Percentiles rank a stretch among this genome's conserved stretches.
Conservation (phyloP, 768 basidiomycete species). For the Trametes cingulata region DNA sequence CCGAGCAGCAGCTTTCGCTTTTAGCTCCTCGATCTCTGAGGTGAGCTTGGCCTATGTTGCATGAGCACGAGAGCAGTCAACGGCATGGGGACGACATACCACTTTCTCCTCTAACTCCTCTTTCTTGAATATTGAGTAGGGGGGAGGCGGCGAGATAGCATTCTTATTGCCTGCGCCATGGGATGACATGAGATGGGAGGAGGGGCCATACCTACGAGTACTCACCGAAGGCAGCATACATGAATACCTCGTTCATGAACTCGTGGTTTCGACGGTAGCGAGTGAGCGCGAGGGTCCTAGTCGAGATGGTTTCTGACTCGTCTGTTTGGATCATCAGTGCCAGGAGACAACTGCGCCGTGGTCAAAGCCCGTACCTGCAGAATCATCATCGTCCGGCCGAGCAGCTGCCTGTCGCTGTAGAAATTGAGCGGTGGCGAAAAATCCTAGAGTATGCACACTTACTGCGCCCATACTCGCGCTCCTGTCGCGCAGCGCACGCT, state of each 20-base stretch:
- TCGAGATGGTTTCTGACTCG: constrained; percentile 61
- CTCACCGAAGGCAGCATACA: constrained; percentile 65
- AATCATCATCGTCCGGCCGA: constrained; percentile 58
- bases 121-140: constrained; percentile 64
- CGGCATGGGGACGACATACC: constrained; percentile 37
- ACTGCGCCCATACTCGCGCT: constrained; percentile 45
- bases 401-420: constrained; percentile 33
- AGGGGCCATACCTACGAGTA: not conserved
- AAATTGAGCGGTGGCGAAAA: not conserved
- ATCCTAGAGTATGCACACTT: constrained; percentile 23
- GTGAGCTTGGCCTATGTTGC: constrained; percentile 52
- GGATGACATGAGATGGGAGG: not conserved
- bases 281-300: constrained; percentile 67
- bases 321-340: constrained; percentile 10
- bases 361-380: constrained; percentile 48
- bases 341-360: not conserved
- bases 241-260: constrained; percentile 82
- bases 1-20: constrained; percentile 49
- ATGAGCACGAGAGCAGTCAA: not conserved
- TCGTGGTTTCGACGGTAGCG: constrained; percentile 83
- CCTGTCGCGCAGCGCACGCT: constrained; percentile 47
- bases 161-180: constrained; percentile 45
- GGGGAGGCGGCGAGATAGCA: constrained; percentile 36
- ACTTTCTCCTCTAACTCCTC: constrained; percentile 56
- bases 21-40: constrained; percentile 57